A percentile compares a stretch with the other conserved stretches of the same genome.
Evolutionary conservation across 2,329 filamentous ascomycete species (phyloP).

Genomic region (Aspergillus sp.): DNA sequence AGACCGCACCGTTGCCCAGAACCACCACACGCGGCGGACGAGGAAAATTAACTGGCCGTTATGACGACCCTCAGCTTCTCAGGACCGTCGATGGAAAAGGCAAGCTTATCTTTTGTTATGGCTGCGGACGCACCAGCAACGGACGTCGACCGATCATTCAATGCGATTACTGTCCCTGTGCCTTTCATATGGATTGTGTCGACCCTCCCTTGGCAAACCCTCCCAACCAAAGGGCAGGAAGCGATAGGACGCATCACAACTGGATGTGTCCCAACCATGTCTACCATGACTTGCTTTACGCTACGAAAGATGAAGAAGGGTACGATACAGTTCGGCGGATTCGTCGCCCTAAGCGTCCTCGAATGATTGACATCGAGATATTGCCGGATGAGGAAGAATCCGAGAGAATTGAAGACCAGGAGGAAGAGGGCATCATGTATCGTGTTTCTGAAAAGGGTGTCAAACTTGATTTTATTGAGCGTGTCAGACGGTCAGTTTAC

Average conservation of each 20-base stretch:
- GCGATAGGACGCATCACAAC: slow-evolving; percentile 56
- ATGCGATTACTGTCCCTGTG: slow-evolving; percentile 75
- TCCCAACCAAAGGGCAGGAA: slow-evolving; percentile 52
- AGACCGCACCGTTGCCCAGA: slow-evolving; percentile 44
- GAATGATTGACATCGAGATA: slow-evolving; percentile 64
- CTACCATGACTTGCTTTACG: slow-evolving; percentile 61
- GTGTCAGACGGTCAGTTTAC: slow-evolving; percentile 44
- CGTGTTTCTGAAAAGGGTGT: slow-evolving; percentile 61
- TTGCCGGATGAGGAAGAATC: slow-evolving; percentile 53
- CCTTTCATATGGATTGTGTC: slow-evolving; percentile 91
- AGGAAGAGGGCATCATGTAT: slow-evolving; percentile 61
- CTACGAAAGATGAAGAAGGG: slow-evolving; percentile 48
- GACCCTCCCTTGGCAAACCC: slow-evolving; percentile 78
- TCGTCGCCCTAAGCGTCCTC: slow-evolving; percentile 35
- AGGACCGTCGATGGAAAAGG: slow-evolving; percentile 38
- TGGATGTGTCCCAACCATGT: slow-evolving; percentile 90
- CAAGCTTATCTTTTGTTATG: slow-evolving; percentile 57
- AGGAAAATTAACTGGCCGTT: slow-evolving; percentile 14
- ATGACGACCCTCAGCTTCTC: slow-evolving; percentile 28
- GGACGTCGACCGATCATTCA: slow-evolving; percentile 70
- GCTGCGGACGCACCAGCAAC: slow-evolving; percentile 64
- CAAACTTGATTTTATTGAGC: slow-evolving; percentile 67
- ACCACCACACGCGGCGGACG: slow-evolving; percentile 16
- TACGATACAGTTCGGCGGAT: slow-evolving; percentile 38
- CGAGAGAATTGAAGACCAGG: slow-evolving; percentile 53